These are phyloP conservation scores for Haberlea rhodopensis DNA, from an alignment of 257 asterid genomes.

Conservation along the genomic window DNA sequence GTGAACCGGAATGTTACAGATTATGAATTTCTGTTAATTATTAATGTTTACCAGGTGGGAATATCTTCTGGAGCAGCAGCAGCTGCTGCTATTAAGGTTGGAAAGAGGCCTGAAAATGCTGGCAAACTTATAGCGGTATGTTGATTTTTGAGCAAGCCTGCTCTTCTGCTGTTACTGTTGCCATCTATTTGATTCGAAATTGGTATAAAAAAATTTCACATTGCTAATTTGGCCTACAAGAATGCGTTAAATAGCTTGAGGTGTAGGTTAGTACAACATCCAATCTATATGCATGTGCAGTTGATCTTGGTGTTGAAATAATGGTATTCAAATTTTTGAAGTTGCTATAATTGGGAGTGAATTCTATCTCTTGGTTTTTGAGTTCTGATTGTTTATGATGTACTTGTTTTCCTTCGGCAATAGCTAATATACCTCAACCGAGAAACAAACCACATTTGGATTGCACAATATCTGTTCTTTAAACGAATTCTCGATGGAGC, in stretches of 20 bases:
- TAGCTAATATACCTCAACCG: no score
- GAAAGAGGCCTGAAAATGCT: constrained; percentile 90
- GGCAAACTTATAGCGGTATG: constrained; percentile 91
- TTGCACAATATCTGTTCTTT: not conserved
- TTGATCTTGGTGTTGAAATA: no score
- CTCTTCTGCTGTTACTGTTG: not conserved
- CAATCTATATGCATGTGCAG: not conserved
- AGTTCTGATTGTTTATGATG: not conserved
- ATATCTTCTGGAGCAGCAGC: constrained; percentile 99
- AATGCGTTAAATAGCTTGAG: not conserved
- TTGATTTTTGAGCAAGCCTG: not conserved
- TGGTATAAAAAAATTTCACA: not conserved
- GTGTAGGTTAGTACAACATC: not conserved
- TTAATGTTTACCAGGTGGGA: constrained; percentile 60
- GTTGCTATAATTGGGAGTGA: not conserved
- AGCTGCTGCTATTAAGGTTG: constrained; percentile 81
- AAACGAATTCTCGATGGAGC: not conserved
- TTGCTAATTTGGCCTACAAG: not conserved
- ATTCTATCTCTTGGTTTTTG: no score
- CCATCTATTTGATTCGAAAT: not conserved
- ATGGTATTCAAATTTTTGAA: not conserved
- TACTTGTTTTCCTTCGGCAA: not conserved
- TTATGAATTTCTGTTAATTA: constrained; percentile 7
- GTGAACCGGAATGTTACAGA: not conserved
- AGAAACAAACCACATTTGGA: not conserved